Conservation (phyloP, 352 stramenopile species). For the Pythium aristosporum region DNA sequence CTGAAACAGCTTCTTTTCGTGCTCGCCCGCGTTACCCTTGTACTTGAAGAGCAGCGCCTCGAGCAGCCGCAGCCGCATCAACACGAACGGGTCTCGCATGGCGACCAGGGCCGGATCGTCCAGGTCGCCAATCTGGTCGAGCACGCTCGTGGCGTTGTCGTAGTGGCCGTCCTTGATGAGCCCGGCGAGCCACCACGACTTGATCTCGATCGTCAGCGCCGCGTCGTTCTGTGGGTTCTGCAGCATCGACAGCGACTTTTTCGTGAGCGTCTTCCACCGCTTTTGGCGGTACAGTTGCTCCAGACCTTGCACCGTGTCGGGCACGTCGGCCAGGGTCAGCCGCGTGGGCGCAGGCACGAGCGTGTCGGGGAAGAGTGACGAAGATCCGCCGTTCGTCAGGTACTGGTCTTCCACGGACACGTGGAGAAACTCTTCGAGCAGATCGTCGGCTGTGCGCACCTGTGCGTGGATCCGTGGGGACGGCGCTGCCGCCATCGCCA, state of each 20-base stretch:
- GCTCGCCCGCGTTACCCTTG: constrained; percentile 48
- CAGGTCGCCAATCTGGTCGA: constrained; percentile 75
- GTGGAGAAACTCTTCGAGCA: constrained; percentile 69
- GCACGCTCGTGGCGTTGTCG: constrained; percentile 66
- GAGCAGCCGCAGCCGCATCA: constrained; percentile 59
- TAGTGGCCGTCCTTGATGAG: constrained; percentile 80
- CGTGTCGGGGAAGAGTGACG: constrained; percentile 15
- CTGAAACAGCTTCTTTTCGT: constrained; percentile 71
- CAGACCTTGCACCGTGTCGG: constrained; percentile 52
- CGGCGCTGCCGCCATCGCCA: constrained; percentile 10
- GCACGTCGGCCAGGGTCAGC: constrained; percentile 55
- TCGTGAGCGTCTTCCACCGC: constrained; percentile 71
- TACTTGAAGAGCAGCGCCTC: constrained; percentile 71
- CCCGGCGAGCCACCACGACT: constrained; percentile 80
- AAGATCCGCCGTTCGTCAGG: background rate
- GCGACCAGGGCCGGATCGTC: constrained; percentile 28
- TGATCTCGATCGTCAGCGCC: constrained; percentile 58
- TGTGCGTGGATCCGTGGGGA: constrained; percentile 30
- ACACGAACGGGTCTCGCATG: constrained; percentile 40
- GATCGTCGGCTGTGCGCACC: constrained; percentile 40
- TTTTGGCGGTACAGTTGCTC: constrained; percentile 64
- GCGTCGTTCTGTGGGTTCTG: constrained; percentile 52
- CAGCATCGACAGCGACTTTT: constrained; percentile 73
- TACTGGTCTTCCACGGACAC: constrained; percentile 43
- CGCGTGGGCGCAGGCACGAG: constrained; percentile 36